These are phyloP conservation scores for Ceriops tagal DNA, from an alignment of 345 rosid species.

Conservation along the genomic window DNA sequence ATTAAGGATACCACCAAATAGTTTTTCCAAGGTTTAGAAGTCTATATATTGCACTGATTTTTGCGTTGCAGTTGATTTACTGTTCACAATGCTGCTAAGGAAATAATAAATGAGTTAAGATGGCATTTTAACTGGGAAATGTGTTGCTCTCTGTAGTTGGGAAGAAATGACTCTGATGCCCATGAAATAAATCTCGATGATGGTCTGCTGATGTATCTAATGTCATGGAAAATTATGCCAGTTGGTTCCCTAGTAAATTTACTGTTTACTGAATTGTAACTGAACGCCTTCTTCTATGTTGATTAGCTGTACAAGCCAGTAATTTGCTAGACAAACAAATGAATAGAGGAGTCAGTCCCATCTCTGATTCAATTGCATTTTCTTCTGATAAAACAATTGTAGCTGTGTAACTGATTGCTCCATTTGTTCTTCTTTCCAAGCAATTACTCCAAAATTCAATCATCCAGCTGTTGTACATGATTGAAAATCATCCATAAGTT, in stretches of 20 bases:
- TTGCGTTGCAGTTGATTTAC: not conserved
- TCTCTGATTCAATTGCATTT: not conserved
- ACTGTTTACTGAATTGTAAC: not conserved
- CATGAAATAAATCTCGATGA: not conserved
- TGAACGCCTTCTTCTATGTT: not conserved
- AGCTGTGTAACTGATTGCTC: not conserved
- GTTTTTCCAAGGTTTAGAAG: conserved; percentile 68
- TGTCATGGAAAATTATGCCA: no score
- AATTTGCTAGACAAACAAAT: no score
- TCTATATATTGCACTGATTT: not conserved
- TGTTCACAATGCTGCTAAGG: not conserved
- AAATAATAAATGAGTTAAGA: not conserved
- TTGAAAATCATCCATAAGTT: not conserved
- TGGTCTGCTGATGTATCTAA: not conserved
- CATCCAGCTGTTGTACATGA: not conserved
- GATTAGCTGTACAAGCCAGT: no score
- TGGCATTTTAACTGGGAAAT: not conserved
- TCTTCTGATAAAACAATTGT: not conserved
- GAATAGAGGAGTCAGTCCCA: no score
- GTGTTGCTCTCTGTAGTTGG: not conserved
- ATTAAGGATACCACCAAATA: conserved; percentile 70
- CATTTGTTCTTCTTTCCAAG: not conserved
- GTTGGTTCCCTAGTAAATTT: not conserved
- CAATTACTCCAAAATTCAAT: not conserved
- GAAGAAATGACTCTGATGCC: not conserved